A percentile compares a stretch with the other conserved stretches of the same genome.
Evolutionary conservation across 2,329 filamentous ascomycete species (phyloP).

Genomic region (Paraconiothyrium brasiliense): DNA sequence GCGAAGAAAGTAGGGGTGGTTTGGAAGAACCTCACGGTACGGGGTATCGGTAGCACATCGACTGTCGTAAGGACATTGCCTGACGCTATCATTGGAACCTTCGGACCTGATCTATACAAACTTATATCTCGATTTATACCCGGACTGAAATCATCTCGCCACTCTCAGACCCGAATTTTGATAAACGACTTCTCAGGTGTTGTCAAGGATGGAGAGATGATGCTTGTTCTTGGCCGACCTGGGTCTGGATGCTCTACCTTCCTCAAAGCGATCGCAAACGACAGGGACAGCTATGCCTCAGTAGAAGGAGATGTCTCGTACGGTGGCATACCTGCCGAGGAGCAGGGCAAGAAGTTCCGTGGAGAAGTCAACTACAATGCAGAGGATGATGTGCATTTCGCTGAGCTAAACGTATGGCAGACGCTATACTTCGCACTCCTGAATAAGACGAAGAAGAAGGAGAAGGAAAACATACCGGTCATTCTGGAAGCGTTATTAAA

Average conservation of each 20-base stretch:
- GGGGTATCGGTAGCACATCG: slow-evolving; percentile 72
- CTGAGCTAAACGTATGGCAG: slow-evolving; percentile 78
- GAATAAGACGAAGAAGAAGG: slow-evolving; percentile 77
- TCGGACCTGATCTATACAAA: slow-evolving; percentile 80
- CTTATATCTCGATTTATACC: slow-evolving; percentile 67
- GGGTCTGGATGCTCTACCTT: slow-evolving; percentile 81
- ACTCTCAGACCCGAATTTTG: slow-evolving; percentile 62
- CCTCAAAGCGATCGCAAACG: slow-evolving; percentile 77
- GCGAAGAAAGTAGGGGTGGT: slow-evolving; percentile 81
- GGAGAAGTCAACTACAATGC: slow-evolving; percentile 82
- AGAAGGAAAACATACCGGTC: slow-evolving; percentile 70
- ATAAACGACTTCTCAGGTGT: slow-evolving; percentile 74
- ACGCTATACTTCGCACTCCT: slow-evolving; percentile 78
- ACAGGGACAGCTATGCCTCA: slow-evolving; percentile 69
- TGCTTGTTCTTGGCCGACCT: slow-evolving; percentile 76
- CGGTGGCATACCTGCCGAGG: slow-evolving; percentile 73
- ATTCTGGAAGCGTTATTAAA: slow-evolving; percentile 76
- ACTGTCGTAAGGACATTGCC: slow-evolving; percentile 77
- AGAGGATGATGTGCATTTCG: slow-evolving; percentile 80
- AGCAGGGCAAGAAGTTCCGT: slow-evolving; percentile 73
- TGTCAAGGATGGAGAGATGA: slow-evolving; percentile 75
- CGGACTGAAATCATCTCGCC: slow-evolving; percentile 58
- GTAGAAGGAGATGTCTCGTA: slow-evolving; percentile 77
- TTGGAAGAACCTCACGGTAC: slow-evolving; percentile 79
- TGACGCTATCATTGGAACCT: slow-evolving; percentile 78